Conservation (phyloP, 768 basidiomycete genomes). For the Russula foetens region DNA sequence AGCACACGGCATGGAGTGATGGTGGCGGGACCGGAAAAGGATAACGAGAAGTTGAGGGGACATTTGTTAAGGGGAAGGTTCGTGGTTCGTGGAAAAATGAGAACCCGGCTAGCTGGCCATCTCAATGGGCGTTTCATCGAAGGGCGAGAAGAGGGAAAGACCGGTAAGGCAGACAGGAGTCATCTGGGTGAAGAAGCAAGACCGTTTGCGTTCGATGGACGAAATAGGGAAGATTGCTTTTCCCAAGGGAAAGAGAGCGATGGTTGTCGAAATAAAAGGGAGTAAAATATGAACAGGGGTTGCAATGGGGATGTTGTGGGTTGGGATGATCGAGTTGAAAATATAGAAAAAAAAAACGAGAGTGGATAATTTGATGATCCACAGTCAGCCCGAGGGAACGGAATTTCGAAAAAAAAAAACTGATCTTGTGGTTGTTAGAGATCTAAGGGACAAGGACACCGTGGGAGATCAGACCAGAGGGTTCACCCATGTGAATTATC, state of each 20-base stretch:
- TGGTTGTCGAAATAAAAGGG: background rate
- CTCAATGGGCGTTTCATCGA: conserved; percentile 1
- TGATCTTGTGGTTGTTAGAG: conserved; percentile 1
- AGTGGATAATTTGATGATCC: conserved; percentile 11
- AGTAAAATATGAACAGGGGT: background rate
- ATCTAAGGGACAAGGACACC: conserved; percentile 15
- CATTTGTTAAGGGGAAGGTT: background rate
- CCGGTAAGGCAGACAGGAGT: conserved; percentile 22
- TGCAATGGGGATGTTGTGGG: too few relatives aligned
- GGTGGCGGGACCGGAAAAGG: conserved; percentile 14
- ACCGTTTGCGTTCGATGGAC: background rate
- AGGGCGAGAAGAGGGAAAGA: background rate
- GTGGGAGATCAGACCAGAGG: background rate
- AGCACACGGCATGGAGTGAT: conserved; percentile 4
- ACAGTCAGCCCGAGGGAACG: conserved; percentile 6
- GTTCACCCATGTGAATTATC: conserved; percentile 4
- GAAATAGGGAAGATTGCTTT: conserved; percentile 10
- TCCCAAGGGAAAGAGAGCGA: background rate
- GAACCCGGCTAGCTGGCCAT: background rate
- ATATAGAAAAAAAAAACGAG: background rate
- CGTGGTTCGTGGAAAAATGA: background rate
- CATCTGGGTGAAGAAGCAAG: conserved; percentile 13
- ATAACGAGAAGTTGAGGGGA: background rate
- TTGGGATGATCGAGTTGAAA: background rate
- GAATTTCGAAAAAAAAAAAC: background rate